A percentile compares a stretch with the other conserved stretches of the same genome.
These are phyloP conservation scores for Amaranthus hypochondriacus DNA, from an alignment of 148 eudicot species.

Conservation along the genomic window DNA sequence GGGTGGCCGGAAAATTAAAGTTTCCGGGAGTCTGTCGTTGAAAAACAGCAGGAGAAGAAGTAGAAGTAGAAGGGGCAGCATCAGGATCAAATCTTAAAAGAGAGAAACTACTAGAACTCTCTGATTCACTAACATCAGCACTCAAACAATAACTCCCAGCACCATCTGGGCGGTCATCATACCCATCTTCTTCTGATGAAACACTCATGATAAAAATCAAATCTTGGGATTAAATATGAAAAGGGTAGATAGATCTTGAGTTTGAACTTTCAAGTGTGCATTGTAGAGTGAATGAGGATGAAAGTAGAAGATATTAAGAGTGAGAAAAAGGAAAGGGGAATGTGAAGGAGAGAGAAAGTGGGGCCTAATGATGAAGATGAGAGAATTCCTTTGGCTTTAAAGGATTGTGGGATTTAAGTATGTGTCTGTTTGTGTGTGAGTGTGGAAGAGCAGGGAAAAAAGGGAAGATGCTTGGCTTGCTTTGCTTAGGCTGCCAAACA, in stretches of 20 bases:
- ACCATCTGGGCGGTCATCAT: constrained; percentile 29
- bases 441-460: background rate
- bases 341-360: background rate
- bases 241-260: constrained; percentile 6
- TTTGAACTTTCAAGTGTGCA: background rate
- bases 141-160: constrained; percentile 52
- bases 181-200: constrained; percentile 52
- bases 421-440: too few relatives aligned
- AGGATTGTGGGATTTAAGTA: too few relatives aligned
- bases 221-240: background rate
- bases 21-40: constrained; percentile 7
- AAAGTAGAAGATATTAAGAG: background rate
- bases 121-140: constrained; percentile 79
- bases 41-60: constrained; percentile 26
- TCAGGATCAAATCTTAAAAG: constrained; percentile 31
- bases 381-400: constrained; percentile 1
- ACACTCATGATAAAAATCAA: constrained; percentile 30
- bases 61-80: constrained; percentile 36
- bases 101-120: constrained; percentile 44
- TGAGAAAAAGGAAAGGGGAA: background rate
- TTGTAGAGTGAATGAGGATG: background rate
- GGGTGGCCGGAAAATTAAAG: constrained; percentile 33
- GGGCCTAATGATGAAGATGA: background rate
- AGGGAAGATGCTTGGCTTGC: background rate
- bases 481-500: constrained; percentile 9